phyloP scores from a whole-genome alignment of 108 stramenopile genomes.

The Asterionellopsis glacialis region DNA sequence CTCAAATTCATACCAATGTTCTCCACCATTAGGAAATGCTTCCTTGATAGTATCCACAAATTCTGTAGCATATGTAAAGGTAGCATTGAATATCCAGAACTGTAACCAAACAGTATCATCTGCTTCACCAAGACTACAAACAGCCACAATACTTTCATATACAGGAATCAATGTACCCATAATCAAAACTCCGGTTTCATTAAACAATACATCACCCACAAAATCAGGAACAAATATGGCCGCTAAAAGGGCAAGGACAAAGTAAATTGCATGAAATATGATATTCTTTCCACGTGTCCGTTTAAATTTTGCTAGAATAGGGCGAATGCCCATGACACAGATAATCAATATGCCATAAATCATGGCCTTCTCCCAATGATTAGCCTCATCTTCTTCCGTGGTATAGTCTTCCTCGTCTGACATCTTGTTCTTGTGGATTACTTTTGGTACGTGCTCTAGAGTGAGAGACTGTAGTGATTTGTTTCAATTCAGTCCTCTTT shows the following conservation, averaged over 20 bases:
- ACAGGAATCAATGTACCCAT: slow-evolving; percentile 28
- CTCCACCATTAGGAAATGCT: slow-evolving; percentile 20
- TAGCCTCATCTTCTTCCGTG: too few species aligned
- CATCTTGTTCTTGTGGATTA: too few species aligned
- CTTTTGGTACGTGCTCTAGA: too few species aligned
- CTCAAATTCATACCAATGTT: slow-evolving; percentile 54
- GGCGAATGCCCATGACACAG: neutral
- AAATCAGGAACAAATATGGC: slow-evolving; percentile 27
- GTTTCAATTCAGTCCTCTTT: too few species aligned
- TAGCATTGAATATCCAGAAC: slow-evolving; percentile 26
- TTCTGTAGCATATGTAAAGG: slow-evolving; percentile 28
- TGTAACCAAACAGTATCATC: slow-evolving; percentile 40
- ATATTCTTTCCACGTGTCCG: slow-evolving; percentile 23
- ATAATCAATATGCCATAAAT: neutral
- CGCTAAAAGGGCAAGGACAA: slow-evolving; percentile 6
- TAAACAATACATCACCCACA: slow-evolving; percentile 42
- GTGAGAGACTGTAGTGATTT: too few species aligned
- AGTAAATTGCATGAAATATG: slow-evolving; percentile 20
- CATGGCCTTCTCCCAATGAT: too few species aligned
- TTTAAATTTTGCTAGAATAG: neutral
- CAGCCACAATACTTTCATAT: slow-evolving; percentile 24
- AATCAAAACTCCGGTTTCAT: slow-evolving; percentile 12
- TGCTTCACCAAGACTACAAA: slow-evolving; percentile 29
- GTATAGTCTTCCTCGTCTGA: too few species aligned
- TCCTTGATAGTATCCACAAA: slow-evolving; percentile 31